phyloP scores from a whole-genome alignment of 2,329 filamentous ascomycete genomes.

The Fusarium graminum region DNA sequence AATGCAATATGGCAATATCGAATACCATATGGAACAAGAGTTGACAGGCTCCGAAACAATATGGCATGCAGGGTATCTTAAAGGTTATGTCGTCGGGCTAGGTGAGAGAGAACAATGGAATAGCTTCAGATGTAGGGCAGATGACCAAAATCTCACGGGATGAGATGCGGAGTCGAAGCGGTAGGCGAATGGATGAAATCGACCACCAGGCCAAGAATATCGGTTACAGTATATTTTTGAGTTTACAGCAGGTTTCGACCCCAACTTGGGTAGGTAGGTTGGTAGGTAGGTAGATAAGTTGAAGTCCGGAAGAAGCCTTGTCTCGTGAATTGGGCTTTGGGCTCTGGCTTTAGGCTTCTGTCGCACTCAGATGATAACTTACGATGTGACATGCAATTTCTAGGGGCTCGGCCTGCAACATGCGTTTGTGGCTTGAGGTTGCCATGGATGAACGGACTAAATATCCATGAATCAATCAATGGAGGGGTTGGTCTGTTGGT shows the following conservation, averaged over 20 bases:
- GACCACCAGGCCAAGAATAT: conserved; percentile 1
- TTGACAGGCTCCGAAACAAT: not conserved
- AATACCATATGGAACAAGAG: not conserved
- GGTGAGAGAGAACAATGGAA: not conserved
- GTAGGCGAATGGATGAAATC: not conserved
- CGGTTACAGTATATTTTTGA: conserved; percentile 3
- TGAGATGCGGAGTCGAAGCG: conserved; percentile 18
- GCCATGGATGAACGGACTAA: conserved; percentile 11
- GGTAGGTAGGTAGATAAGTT: not conserved
- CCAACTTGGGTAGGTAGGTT: not conserved
- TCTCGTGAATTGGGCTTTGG: conserved; percentile 8
- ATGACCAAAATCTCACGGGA: conserved; percentile 7
- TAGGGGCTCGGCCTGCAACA: not conserved
- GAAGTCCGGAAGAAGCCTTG: conserved; percentile 17
- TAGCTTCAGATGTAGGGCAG: conserved; percentile 10
- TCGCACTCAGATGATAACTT: conserved; percentile 4
- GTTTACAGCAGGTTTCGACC: conserved; percentile 6
- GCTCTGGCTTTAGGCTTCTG: conserved; percentile 7
- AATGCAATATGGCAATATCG: not conserved
- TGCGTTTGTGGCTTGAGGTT: conserved; percentile 23
- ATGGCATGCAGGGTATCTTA: not conserved
- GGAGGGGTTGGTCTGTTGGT: conserved; percentile 11
- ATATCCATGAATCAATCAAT: conserved; percentile 6
- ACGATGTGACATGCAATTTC: conserved; percentile 23
- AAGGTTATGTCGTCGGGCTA: not conserved